phyloP scores from a whole-genome alignment of 2,329 filamentous ascomycete species.

The Pseudogymnoascus sp. region DNA sequence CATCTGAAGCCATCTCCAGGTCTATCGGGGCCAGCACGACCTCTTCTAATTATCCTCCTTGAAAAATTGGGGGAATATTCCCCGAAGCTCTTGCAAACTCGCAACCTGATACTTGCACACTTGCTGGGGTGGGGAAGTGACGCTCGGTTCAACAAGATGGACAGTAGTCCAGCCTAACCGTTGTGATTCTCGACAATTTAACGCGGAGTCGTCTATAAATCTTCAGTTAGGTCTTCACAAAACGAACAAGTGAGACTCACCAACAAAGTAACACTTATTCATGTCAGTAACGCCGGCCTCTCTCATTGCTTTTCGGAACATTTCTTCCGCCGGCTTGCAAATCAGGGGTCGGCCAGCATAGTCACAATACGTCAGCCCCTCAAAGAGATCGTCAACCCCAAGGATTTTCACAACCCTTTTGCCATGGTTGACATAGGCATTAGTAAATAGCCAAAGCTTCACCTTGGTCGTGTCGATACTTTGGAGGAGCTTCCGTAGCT shows the following conservation, averaged over 20 bases:
- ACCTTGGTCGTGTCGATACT: slow-evolving; percentile 81
- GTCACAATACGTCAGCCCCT: slow-evolving; percentile 92
- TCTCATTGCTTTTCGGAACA: slow-evolving; percentile 84
- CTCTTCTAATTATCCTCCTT: slow-evolving; percentile 38
- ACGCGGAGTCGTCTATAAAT: slow-evolving; percentile 69
- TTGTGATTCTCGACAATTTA: slow-evolving; percentile 73
- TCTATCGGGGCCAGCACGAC: no score
- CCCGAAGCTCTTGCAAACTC: slow-evolving; percentile 67
- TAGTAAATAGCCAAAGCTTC: slow-evolving; percentile 89
- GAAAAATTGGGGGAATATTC: slow-evolving; percentile 79
- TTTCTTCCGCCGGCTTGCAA: slow-evolving; percentile 78
- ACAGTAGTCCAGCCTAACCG: slow-evolving; percentile 79
- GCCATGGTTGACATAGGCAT: slow-evolving; percentile 87
- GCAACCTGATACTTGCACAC: slow-evolving; percentile 71
- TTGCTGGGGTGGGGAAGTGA: slow-evolving; percentile 55
- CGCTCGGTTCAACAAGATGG: slow-evolving; percentile 75
- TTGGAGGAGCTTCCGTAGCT: slow-evolving; percentile 68
- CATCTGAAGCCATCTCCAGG: not conserved
- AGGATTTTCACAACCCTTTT: slow-evolving; percentile 75
- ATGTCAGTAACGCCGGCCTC: slow-evolving; percentile 66
- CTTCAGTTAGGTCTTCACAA: slow-evolving; percentile 8
- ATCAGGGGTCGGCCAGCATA: slow-evolving; percentile 68
- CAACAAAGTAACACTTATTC: slow-evolving; percentile 85
- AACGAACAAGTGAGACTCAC: slow-evolving; percentile 47
- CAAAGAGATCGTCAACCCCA: slow-evolving; percentile 80